A percentile compares a stretch with the other conserved stretches of the same genome.
Conservation (phyloP, 2,329 filamentous ascomycete genomes). For the Diaporthe sp. region DNA sequence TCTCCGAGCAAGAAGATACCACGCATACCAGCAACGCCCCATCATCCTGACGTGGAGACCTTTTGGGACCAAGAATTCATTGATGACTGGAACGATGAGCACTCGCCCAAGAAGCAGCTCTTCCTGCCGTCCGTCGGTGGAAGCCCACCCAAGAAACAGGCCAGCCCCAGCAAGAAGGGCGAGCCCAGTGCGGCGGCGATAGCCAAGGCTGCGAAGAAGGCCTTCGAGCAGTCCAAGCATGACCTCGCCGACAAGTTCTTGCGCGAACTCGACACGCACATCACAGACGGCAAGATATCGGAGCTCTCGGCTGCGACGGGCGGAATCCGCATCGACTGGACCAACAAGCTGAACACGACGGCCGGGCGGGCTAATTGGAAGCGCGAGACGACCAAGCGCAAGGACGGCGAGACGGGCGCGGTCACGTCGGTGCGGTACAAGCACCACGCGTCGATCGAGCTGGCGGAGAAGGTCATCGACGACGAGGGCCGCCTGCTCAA, state of each 20-base stretch:
- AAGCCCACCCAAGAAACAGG: slow-evolving; percentile 44
- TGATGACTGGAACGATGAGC: slow-evolving; percentile 73
- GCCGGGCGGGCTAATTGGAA: slow-evolving; percentile 82
- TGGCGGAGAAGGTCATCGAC: slow-evolving; percentile 89
- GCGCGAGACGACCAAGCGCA: slow-evolving; percentile 62
- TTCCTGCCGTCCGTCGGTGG: slow-evolving; percentile 42
- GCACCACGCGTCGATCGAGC: slow-evolving; percentile 83
- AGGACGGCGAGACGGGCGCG: slow-evolving; percentile 39
- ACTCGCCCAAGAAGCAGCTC: slow-evolving; percentile 58
- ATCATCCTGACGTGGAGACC: slow-evolving; percentile 62
- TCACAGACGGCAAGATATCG: slow-evolving; percentile 70
- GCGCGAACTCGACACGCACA: slow-evolving; percentile 71
- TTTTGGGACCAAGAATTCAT: slow-evolving; percentile 71
- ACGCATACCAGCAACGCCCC: slow-evolving; percentile 64
- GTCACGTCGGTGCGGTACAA: slow-evolving; percentile 45
- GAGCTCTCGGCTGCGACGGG: slow-evolving; percentile 71
- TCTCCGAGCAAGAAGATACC: slow-evolving; percentile 47
- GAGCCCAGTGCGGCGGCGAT: slow-evolving; percentile 41
- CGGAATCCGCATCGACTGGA: slow-evolving; percentile 79
- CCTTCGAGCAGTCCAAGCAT: slow-evolving; percentile 72
- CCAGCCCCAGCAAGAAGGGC: slow-evolving; percentile 43
- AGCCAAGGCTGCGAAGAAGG: slow-evolving; percentile 61
- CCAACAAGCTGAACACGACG: slow-evolving; percentile 81
- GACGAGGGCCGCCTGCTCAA: slow-evolving; percentile 82
- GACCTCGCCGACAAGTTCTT: slow-evolving; percentile 73